Base-by-base conservation (phyloP, 1,139 yeast species). In the Blastobotrys apis region DNA sequence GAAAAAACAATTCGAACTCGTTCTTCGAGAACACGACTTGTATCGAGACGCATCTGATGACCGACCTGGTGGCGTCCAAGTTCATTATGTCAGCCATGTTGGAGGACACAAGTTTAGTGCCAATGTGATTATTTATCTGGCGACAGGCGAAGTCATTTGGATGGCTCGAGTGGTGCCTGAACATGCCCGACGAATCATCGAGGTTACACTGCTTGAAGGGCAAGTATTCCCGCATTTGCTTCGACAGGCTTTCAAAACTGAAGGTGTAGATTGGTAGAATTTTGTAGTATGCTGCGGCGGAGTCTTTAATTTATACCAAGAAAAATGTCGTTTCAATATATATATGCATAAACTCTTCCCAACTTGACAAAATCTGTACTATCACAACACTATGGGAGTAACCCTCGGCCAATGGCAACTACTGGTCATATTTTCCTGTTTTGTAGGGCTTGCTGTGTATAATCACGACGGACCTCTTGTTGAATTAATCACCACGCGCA, bases 51-150 rank as follows among this genome's bases (percentile, higher is more conserved):
- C 86, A 4, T 95, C 85, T 59, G 68, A 64, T 43, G 72, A 70
- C 38, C 72, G 90, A 42, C 80, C 86, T 0, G 80, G 74, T 31
- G 97, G 97, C 2, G 84, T 83, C 1, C 67, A 70, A 10, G 86
- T 88, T 3, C 70, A 74, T 2, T 87, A 65, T 56, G 74, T 84
- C 19, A 87, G 85, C 58, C 98, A 92, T 63, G 83, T 92, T 25
- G 98, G 98, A 3, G 97, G 97, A 2, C 98, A 92, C 65, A 92
- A 92, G 54, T 92, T 71, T 63, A 85, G 92, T 1, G 97, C 97
- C 2, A 92, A 92, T 64, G 84, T 86, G 2, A 73, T 87, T 44
- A 75, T 90, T 22, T 88, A 86, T 59, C 66, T 80, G 50, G 78
- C 75, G 53, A 68, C 81, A 3, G 95, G 94, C 12, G 82, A 84